Evolutionary conservation across 148 eudicot species (phyloP), one percentile per base, ranked within the genome.

Genomic region (Camellia lanceoleosa): DNA sequence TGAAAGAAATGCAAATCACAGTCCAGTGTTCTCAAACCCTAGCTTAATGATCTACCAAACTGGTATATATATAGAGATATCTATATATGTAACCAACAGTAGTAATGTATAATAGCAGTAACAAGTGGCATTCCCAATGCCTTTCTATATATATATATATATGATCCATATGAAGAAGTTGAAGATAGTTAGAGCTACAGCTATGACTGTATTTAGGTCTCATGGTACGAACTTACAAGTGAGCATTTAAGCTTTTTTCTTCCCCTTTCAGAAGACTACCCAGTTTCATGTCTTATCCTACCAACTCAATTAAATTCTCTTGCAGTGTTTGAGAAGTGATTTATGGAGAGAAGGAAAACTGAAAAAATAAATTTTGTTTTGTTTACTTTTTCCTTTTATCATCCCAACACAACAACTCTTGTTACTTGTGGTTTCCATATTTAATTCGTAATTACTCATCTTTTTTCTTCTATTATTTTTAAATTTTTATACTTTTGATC

Each of bases 211-310:
- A 19, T n/a, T 46, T n/a, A 66, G 69, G 51, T 68, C 58, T 30
- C 38, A 30, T 30, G 38, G 38, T 30, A 44, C 4, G 4, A 9
- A 5, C 16, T 68, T n/a, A 16, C 15, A 62, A 76, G 47, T 51
- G 47, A 38, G 38, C 5, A 68, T 41, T 30, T n/a, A n/a, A 55
- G 2, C 49, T 7, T 10, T 76, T 44, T 46, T 2, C 12, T 15
- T 18, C 44, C 13, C 11, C 4, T 77, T 51, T 43, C 19, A 54
- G 69, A 78, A 78, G 52, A 11, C 23, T 38, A 52, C 14, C 73
- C 41, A 78, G 59, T 78, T 68, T 78, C 80, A 67, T 41, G 73
- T 68, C 80, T 54, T 13, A 49, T 64, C 59, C n/a, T 23, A n/a
- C 72, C 43, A 38, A 42, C 52, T 78, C 63, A 66, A 51, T 30